phyloP scores from a whole-genome alignment of 2,329 filamentous ascomycete species.

The Zalaria obscura region DNA sequence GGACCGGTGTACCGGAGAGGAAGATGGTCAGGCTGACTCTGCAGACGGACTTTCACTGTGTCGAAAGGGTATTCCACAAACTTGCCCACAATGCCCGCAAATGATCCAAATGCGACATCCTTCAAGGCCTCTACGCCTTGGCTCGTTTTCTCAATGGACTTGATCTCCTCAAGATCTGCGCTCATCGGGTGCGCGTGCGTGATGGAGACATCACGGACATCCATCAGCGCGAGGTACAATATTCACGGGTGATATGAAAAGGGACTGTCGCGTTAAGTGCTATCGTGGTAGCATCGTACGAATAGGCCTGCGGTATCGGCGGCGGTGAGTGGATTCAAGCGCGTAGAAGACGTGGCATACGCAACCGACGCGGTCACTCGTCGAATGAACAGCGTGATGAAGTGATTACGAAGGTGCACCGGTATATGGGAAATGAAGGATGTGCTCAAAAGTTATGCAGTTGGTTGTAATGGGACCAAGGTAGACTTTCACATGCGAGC shows the following conservation, averaged over 20 bases:
- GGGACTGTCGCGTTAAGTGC: constrained; percentile 4
- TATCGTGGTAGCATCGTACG: constrained; percentile 21
- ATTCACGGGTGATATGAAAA: too few species aligned
- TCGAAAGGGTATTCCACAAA: constrained; percentile 98
- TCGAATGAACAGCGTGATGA: too few species aligned
- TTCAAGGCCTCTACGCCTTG: constrained; percentile 58
- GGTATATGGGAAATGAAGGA: too few species aligned
- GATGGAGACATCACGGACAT: constrained; percentile 6
- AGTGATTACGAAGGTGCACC: too few species aligned
- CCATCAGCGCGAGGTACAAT: constrained; percentile 3
- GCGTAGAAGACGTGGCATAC: background rate
- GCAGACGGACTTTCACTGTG: constrained; percentile 91
- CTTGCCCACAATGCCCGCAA: constrained; percentile 83
- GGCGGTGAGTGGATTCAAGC: background rate
- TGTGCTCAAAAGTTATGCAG: too few species aligned
- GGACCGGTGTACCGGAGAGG: constrained; percentile 75
- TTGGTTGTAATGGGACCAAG: too few species aligned
- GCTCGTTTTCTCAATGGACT: constrained; percentile 4
- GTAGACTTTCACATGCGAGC: too few species aligned
- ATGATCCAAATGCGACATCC: constrained; percentile 78
- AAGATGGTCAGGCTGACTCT: constrained; percentile 80
- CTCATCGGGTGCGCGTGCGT: constrained; percentile 1
- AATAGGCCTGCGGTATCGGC: background rate
- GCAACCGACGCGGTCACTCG: too few species aligned
- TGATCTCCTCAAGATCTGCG: background rate